Evolutionary conservation across 2,329 filamentous ascomycete genomes (phyloP).

Genomic region (Fusarium sp.): DNA sequence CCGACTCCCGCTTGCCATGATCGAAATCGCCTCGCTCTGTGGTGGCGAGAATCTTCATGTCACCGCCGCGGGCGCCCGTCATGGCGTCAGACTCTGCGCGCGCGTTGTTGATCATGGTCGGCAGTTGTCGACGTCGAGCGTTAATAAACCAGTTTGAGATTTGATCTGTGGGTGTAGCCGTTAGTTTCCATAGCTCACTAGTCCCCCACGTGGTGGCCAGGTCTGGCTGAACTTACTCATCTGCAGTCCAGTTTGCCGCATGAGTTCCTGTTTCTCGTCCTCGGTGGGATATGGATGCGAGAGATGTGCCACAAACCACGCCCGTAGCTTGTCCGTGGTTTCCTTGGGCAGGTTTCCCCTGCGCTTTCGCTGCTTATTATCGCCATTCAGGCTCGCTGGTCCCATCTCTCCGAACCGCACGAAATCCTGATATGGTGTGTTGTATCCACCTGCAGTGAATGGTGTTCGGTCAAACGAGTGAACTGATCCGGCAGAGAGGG

Average conservation of each 20-base stretch:
- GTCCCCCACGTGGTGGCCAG: constrained; percentile 1
- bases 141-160: constrained; percentile 90
- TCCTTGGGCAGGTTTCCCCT: constrained; percentile 93
- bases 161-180: constrained; percentile 64
- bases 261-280: constrained; percentile 88
- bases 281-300: constrained; percentile 89
- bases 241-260: constrained; percentile 81
- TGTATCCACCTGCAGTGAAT: constrained; percentile 60
- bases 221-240: constrained; percentile 74
- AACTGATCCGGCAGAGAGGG: constrained; percentile 62
- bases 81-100: constrained; percentile 67
- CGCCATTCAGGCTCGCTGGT: constrained; percentile 56
- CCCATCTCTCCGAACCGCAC: constrained; percentile 61
- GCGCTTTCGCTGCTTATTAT: constrained; percentile 72
- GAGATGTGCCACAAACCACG: constrained; percentile 85
- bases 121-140: constrained; percentile 77
- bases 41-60: constrained; percentile 57
- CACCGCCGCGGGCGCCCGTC: constrained; percentile 52
- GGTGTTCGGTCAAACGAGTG: constrained; percentile 61
- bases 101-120: constrained; percentile 72
- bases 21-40: constrained; percentile 60
- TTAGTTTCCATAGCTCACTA: constrained; percentile 25
- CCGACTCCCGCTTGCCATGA: constrained; percentile 54
- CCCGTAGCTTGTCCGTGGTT: constrained; percentile 84
- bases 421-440: constrained; percentile 60